These are phyloP conservation scores for Aspergillus leporis DNA, from an alignment of 495 filamentous ascomycete genomes.

Conservation along the genomic window DNA sequence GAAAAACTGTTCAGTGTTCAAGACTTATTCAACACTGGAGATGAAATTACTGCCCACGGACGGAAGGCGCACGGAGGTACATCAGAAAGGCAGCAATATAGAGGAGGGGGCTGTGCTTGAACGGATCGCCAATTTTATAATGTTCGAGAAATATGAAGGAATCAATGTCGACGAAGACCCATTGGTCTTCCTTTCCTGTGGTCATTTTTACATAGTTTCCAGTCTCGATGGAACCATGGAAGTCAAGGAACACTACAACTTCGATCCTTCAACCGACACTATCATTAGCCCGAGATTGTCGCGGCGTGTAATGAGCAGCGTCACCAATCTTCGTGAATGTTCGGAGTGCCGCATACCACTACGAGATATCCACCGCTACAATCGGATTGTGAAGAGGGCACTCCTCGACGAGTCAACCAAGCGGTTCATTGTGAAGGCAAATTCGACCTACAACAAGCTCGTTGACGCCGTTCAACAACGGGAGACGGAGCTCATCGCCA, in stretches of 20 bases:
- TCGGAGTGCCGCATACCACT: slow-evolving; percentile 18
- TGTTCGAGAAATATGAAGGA: slow-evolving; percentile 47
- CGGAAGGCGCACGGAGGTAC: too few relatives aligned
- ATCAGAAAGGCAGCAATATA: too few relatives aligned
- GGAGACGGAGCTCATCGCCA: neutral
- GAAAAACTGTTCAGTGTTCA: too few relatives aligned
- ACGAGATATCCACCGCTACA: slow-evolving; percentile 18
- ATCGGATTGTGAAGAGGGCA: slow-evolving; percentile 12
- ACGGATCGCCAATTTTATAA: slow-evolving; percentile 50
- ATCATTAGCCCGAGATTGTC: slow-evolving; percentile 5
- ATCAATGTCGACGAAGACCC: slow-evolving; percentile 55
- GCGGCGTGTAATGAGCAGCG: neutral
- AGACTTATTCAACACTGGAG: too few relatives aligned
- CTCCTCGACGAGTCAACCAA: slow-evolving; percentile 18
- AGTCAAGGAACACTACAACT: slow-evolving; percentile 53
- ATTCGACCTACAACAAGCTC: neutral
- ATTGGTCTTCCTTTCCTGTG: slow-evolving; percentile 58
- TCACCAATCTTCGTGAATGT: slow-evolving; percentile 6
- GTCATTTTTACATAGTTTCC: slow-evolving; percentile 58
- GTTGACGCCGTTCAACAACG: neutral
- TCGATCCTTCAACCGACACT: slow-evolving; percentile 4
- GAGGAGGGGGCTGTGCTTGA: slow-evolving; percentile 6
- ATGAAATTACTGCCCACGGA: too few relatives aligned
- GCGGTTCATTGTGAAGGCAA: slow-evolving; percentile 14
- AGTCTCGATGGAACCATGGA: slow-evolving; percentile 62